Percentiles rank a stretch among this genome's conserved stretches.
Evolutionary conservation across 306 rosid species (phyloP).

Genomic region (Acacia confusa): DNA sequence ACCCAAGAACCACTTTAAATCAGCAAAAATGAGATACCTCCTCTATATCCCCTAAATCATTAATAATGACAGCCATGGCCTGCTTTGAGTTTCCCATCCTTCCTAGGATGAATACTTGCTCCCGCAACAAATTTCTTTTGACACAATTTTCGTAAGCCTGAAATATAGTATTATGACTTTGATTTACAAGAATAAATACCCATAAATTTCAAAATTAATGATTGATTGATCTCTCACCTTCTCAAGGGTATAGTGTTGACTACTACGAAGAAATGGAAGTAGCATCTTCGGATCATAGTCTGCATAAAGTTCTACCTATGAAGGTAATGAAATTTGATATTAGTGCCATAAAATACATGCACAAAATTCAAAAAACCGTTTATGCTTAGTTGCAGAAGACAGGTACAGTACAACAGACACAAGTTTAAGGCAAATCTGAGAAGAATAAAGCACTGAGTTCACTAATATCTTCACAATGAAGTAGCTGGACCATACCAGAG

Average conservation of each 20-base stretch:
- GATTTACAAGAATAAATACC: conserved; percentile 20
- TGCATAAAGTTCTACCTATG: conserved; percentile 86
- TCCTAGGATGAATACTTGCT: conserved; percentile 84
- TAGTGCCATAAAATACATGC: neutral
- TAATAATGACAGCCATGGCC: conserved; percentile 74
- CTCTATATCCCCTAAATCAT: conserved; percentile 76
- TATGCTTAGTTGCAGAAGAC: neutral
- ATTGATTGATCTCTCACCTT: conserved; percentile 55
- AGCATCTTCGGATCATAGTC: conserved; percentile 84
- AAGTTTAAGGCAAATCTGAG: neutral
- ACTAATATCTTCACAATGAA: neutral
- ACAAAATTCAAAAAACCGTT: conserved; percentile 5
- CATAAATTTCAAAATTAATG: neutral
- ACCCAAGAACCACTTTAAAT: conserved; percentile 22
- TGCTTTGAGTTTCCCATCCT: conserved; percentile 87
- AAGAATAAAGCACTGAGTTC: conserved; percentile 7
- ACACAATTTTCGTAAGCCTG: conserved; percentile 80
- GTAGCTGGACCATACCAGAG: neutral
- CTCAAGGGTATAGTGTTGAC: conserved; percentile 83
- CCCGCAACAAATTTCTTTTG: conserved; percentile 60
- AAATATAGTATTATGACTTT: conserved; percentile 26
- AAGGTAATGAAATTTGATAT: conserved; percentile 21
- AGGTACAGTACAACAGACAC: neutral
- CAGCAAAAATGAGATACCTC: conserved; percentile 56
- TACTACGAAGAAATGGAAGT: conserved; percentile 78